These are phyloP conservation scores for Vigna reflexopilosa DNA, from an alignment of 306 rosid species.

Conservation along the genomic window DNA sequence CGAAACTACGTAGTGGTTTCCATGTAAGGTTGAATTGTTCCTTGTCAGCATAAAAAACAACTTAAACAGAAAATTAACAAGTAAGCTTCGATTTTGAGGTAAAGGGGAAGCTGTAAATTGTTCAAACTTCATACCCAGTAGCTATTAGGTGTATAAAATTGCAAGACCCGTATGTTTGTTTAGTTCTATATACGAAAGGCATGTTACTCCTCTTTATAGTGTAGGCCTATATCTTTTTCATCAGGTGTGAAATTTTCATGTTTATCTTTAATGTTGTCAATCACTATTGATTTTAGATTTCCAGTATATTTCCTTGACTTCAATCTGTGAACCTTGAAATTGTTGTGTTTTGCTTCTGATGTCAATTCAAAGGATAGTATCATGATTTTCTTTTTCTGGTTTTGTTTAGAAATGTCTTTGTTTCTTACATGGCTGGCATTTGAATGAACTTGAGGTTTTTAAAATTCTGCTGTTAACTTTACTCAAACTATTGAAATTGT, in stretches of 20 bases:
- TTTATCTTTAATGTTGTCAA: neutral
- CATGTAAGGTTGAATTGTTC: constrained; percentile 9
- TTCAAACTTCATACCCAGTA: neutral
- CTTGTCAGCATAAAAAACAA: neutral
- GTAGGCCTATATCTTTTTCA: neutral
- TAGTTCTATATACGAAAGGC: constrained; percentile 23
- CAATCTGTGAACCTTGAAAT: neutral
- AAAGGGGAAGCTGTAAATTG: neutral
- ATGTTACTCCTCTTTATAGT: neutral
- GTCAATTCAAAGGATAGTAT: neutral
- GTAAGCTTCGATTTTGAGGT: constrained; percentile 22
- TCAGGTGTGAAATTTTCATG: constrained; percentile 40
- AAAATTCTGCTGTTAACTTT: neutral
- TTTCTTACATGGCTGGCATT: neutral
- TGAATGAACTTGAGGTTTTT: neutral
- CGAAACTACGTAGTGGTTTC: constrained; percentile 47
- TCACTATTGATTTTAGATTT: neutral
- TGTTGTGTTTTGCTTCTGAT: constrained; percentile 32
- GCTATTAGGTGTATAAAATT: neutral
- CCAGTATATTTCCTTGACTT: neutral
- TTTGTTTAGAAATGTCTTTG: constrained; percentile 3
- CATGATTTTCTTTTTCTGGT: neutral
- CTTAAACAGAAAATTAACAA: neutral
- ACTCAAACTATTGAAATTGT: constrained; percentile 1
- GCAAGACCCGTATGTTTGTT: constrained; percentile 12